Percentiles rank a stretch among this genome's conserved stretches.
These are phyloP conservation scores for Microsporum canis DNA, from an alignment of 2,329 filamentous ascomycete genomes.

Conservation along the genomic window DNA sequence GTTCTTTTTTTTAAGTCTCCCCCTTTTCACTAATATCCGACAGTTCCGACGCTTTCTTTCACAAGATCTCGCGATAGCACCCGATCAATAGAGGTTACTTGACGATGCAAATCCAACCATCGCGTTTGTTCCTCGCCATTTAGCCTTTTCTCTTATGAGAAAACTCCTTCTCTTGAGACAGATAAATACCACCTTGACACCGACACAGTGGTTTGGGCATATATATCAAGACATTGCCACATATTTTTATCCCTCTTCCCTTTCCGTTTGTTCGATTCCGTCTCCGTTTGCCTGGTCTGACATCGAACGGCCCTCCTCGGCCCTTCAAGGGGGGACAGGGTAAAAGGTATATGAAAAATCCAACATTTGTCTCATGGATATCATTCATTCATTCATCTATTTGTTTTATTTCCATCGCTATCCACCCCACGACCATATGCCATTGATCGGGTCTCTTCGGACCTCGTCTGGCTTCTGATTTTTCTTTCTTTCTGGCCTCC, in stretches of 20 bases:
- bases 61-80: not conserved
- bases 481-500: not conserved
- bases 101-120: not conserved
- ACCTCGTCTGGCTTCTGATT: not conserved
- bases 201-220: not conserved
- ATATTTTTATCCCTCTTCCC: not conserved
- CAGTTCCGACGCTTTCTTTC: not conserved
- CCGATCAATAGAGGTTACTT: not conserved
- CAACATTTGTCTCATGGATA: not conserved
- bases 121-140: not conserved
- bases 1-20: not conserved
- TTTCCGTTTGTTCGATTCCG: not conserved
- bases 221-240: not conserved
- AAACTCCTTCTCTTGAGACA: not conserved
- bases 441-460: not conserved
- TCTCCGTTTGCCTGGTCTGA: not conserved
- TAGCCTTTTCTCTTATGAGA: not conserved
- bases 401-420: not conserved
- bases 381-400: not conserved
- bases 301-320: not conserved
- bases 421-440: not conserved
- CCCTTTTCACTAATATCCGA: not conserved
- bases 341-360: constrained; percentile 1
- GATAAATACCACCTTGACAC: not conserved
- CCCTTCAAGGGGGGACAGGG: not conserved